Percentiles rank a stretch among this genome's conserved stretches.
phyloP scores from a whole-genome alignment of 2,329 filamentous ascomycete species.

The Colletotrichum sp. region DNA sequence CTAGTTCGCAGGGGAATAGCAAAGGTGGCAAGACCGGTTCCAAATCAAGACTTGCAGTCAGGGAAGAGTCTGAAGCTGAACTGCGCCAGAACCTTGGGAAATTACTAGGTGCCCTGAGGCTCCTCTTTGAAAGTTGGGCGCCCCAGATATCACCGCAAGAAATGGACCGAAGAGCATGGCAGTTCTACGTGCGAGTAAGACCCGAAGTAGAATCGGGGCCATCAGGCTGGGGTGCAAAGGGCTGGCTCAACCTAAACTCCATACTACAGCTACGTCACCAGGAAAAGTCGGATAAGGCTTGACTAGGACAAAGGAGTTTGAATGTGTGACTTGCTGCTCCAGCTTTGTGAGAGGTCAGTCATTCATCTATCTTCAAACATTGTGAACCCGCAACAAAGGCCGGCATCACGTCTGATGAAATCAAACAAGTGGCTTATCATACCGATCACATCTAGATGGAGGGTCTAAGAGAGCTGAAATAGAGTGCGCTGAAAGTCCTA shows the following conservation, averaged over 20 bases:
- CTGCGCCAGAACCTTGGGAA: constrained; percentile 73
- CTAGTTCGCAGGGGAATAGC: constrained; percentile 10
- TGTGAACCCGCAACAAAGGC: background rate
- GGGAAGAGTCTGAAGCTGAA: constrained; percentile 52
- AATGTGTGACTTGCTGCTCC: background rate
- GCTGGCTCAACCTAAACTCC: constrained; percentile 66
- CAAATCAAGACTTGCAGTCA: background rate
- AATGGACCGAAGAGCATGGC: constrained; percentile 78
- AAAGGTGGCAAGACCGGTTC: background rate
- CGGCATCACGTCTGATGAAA: background rate
- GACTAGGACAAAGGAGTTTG: background rate
- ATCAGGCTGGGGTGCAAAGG: constrained; percentile 85
- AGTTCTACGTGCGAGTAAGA: constrained; percentile 79
- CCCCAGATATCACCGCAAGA: constrained; percentile 66
- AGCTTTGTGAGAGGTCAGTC: background rate
- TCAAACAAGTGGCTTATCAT: background rate
- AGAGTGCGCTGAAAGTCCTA: background rate
- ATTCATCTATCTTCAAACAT: background rate
- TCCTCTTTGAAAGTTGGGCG: constrained; percentile 78
- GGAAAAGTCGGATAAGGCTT: background rate
- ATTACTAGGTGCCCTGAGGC: constrained; percentile 72
- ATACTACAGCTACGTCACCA: constrained; percentile 66
- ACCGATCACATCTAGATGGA: background rate
- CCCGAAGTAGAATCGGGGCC: constrained; percentile 77
- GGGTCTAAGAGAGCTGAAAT: background rate